A percentile compares a stretch with the other conserved stretches of the same genome.
phyloP scores from a whole-genome alignment of 2,329 filamentous ascomycete genomes.

The Macrophomina tecta region DNA sequence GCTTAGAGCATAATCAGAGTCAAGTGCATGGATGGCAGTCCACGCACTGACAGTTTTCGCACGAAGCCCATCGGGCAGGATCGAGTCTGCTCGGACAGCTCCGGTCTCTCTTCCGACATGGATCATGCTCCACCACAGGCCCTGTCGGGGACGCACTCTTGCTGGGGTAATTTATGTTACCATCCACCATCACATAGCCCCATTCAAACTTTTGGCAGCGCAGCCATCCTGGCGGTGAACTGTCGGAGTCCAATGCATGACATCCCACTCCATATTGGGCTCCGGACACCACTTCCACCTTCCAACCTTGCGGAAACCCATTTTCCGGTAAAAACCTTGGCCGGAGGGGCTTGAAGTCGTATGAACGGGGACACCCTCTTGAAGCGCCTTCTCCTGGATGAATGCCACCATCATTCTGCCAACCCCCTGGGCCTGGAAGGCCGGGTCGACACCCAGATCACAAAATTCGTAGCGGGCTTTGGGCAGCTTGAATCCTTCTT shows the following conservation, averaged over 20 bases:
- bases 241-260: conserved; percentile 4
- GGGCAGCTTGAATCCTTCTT: background rate
- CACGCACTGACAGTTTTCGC: too few species aligned
- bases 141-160: too few species aligned
- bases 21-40: too few species aligned
- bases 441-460: background rate
- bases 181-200: too few species aligned
- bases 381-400: background rate
- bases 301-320: background rate
- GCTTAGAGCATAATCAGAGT: too few species aligned
- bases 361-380: background rate
- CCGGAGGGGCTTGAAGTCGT: background rate
- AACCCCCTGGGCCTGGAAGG: background rate
- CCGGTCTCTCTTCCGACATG: too few species aligned
- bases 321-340: background rate
- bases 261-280: background rate
- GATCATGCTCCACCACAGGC: too few species aligned
- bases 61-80: too few species aligned
- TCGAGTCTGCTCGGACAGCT: too few species aligned
- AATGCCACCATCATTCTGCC: background rate
- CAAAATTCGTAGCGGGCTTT: background rate
- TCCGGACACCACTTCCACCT: conserved; percentile 5
- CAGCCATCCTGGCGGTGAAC: too few species aligned
- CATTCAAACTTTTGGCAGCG: too few species aligned
- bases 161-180: too few species aligned